phyloP scores from a whole-genome alignment of 2,329 filamentous ascomycete genomes.

The Monilinia laxa region DNA sequence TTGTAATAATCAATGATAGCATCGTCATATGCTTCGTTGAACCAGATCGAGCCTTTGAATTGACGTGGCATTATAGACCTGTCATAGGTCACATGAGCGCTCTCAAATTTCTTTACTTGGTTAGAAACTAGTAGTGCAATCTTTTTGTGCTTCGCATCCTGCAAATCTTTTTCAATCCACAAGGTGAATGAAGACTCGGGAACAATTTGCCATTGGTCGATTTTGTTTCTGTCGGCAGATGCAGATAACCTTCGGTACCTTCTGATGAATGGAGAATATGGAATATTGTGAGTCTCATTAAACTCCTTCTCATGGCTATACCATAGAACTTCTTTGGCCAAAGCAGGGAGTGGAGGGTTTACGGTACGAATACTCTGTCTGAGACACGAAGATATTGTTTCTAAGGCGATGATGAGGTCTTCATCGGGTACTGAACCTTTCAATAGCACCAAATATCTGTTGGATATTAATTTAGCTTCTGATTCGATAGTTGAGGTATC shows the following conservation, averaged over 20 bases:
- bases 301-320: slow-evolving; percentile 2
- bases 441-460: neutral
- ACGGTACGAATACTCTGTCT: neutral
- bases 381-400: neutral
- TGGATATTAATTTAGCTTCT: neutral
- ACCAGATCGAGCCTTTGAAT: neutral
- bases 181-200: neutral
- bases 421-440: slow-evolving; percentile 6
- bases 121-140: neutral
- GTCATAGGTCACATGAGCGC: too few species aligned
- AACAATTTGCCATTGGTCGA: neutral
- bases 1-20: slow-evolving; percentile 8
- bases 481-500: too few species aligned
- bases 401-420: neutral
- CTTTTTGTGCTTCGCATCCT: slow-evolving; percentile 1
- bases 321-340: slow-evolving; percentile 4
- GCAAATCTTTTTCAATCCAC: neutral
- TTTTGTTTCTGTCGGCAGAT: neutral
- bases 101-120: neutral
- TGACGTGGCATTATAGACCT: neutral
- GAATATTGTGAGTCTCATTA: neutral
- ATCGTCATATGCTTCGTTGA: neutral
- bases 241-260: slow-evolving; percentile 1
- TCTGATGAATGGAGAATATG: slow-evolving; percentile 7
- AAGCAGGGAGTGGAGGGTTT: slow-evolving; percentile 2